Evolutionary conservation across 139 green algal species (phyloP).

Genomic region (Eudorina sp.): DNA sequence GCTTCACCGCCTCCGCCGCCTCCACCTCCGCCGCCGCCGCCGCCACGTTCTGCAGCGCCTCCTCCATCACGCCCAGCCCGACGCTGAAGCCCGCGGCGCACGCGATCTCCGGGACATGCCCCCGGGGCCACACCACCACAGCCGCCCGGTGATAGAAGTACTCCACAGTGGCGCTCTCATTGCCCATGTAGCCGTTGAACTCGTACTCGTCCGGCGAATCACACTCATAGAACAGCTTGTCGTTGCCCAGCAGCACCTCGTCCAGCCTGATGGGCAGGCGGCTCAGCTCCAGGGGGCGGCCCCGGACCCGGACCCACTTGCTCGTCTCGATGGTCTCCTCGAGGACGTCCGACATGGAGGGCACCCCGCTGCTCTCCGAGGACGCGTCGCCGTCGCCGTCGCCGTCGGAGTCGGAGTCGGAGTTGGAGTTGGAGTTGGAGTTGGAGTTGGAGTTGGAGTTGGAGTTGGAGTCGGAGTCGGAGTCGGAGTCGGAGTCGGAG

Average conservation of each 20-base stretch:
- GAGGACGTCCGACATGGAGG: background rate
- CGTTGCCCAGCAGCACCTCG: background rate
- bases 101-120: background rate
- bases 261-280: background rate
- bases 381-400: background rate
- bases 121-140: constrained; percentile 38
- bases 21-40: too few species aligned
- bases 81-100: background rate
- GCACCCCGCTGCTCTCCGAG: background rate
- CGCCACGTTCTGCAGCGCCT: background rate
- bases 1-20: too few species aligned
- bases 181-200: constrained; percentile 46
- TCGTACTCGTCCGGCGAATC: background rate
- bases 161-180: background rate
- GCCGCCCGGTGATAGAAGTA: constrained; percentile 12
- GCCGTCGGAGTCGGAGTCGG: too few species aligned
- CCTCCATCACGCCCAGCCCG: background rate
- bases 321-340: background rate
- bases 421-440: too few species aligned
- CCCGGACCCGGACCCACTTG: background rate
- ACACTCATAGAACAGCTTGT: background rate
- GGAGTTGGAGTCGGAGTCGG: too few species aligned
- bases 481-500: too few species aligned
- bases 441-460: too few species aligned
- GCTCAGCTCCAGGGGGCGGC: background rate